These are phyloP conservation scores for Gracilaria domingensis DNA, from an alignment of 23 red algal genomes.

Conservation along the genomic window DNA sequence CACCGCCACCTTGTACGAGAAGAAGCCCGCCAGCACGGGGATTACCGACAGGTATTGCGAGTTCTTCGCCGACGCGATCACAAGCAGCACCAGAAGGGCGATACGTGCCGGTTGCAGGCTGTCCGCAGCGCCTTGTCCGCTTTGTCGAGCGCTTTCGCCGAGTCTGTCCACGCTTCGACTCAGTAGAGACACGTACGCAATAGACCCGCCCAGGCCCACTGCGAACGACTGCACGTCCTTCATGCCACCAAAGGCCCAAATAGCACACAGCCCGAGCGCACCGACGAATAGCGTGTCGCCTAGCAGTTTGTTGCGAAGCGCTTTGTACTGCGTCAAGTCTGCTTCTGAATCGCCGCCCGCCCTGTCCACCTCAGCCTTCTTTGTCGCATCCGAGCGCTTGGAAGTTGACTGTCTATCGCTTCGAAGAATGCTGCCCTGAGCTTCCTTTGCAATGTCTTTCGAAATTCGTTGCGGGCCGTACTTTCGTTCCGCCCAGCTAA, in stretches of 20 bases:
- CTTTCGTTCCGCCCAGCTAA: constrained; percentile 74
- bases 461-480: constrained; percentile 49
- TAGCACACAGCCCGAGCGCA: constrained; percentile 27
- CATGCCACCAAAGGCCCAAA: constrained; percentile 32
- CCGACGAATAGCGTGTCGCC: constrained; percentile 80
- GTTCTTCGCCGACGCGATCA: constrained; percentile 55
- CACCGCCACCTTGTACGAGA: constrained; percentile 85
- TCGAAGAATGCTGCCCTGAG: constrained; percentile 57
- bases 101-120: constrained; percentile 72
- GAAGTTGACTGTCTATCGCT: not conserved
- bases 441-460: constrained; percentile 38
- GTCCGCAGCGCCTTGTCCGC: constrained; percentile 13
- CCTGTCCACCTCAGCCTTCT: not conserved
- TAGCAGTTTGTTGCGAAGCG: constrained; percentile 66
- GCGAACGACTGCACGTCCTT: constrained; percentile 60
- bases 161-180: constrained; percentile 76
- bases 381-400: not conserved
- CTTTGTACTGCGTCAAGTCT: constrained; percentile 40
- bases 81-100: constrained; percentile 53
- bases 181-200: constrained; percentile 82
- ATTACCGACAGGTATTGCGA: constrained; percentile 67
- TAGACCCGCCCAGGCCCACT: constrained; percentile 49
- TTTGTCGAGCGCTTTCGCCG: constrained; percentile 23
- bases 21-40: constrained; percentile 83
- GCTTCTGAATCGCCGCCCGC: not conserved